These are phyloP conservation scores for Coniosporium tulheliwenetii DNA, from an alignment of 2,329 filamentous ascomycete genomes.

Conservation along the genomic window DNA sequence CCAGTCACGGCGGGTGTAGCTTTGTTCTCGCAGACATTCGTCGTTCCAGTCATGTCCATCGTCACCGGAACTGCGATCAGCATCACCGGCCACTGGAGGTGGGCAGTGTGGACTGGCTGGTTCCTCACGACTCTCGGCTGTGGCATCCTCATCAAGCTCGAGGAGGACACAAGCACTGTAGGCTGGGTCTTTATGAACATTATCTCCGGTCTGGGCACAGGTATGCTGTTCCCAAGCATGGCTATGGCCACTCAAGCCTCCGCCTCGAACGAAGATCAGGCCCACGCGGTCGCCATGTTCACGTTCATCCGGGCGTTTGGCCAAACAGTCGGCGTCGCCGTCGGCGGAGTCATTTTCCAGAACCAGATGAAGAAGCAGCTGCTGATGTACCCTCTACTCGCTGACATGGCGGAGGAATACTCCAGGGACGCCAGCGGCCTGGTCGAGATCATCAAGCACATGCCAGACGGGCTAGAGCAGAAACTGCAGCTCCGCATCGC, in stretches of 20 bases:
- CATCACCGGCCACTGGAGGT: slow-evolving; percentile 11
- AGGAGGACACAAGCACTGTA: slow-evolving; percentile 32
- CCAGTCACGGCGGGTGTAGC: slow-evolving; percentile 22
- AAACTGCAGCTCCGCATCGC: not conserved
- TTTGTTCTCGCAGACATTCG: slow-evolving; percentile 21
- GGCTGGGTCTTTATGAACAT: slow-evolving; percentile 47
- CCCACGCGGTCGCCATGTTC: slow-evolving; percentile 48
- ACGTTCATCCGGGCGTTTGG: slow-evolving; percentile 51
- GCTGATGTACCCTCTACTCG: not conserved
- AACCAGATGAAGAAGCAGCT: not conserved
- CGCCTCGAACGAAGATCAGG: slow-evolving; percentile 38
- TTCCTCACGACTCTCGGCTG: slow-evolving; percentile 39
- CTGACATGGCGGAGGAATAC: not conserved
- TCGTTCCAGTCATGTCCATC: slow-evolving; percentile 8
- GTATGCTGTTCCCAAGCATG: slow-evolving; percentile 50
- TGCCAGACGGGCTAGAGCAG: not conserved
- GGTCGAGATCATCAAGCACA: not conserved
- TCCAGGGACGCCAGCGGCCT: not conserved
- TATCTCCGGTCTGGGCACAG: slow-evolving; percentile 43
- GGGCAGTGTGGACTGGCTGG: slow-evolving; percentile 43
- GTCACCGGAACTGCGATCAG: slow-evolving; percentile 14
- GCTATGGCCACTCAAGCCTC: slow-evolving; percentile 48
- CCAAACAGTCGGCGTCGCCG: slow-evolving; percentile 48
- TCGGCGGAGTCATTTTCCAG: slow-evolving; percentile 55
- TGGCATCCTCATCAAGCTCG: slow-evolving; percentile 38